Conservation (phyloP, 2,329 filamentous ascomycete genomes). For the Sarocladium strictum region DNA sequence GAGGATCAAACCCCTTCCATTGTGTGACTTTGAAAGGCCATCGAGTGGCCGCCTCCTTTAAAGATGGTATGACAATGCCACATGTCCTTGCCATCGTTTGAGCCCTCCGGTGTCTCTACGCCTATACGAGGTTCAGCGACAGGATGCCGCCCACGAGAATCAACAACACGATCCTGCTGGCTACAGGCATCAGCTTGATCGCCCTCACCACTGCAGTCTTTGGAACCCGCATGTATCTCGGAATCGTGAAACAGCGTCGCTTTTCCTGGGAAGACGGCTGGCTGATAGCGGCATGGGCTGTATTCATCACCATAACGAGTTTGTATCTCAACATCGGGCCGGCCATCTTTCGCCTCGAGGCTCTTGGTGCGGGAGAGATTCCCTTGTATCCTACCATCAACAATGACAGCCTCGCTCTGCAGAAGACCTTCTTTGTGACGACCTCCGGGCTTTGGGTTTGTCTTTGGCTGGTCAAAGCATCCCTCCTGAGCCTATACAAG, state of each 20-base stretch:
- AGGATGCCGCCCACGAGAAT: neutral
- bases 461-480: slow-evolving; percentile 13
- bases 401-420: slow-evolving; percentile 10
- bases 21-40: neutral
- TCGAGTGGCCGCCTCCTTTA: too few species aligned
- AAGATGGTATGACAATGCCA: too few species aligned
- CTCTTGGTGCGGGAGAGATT: slow-evolving; percentile 10
- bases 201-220: slow-evolving; percentile 11
- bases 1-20: neutral
- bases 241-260: slow-evolving; percentile 10
- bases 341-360: slow-evolving; percentile 12
- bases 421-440: slow-evolving; percentile 13
- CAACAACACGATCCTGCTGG: slow-evolving; percentile 10
- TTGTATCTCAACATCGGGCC: slow-evolving; percentile 12
- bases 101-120: neutral
- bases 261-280: slow-evolving; percentile 14
- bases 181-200: slow-evolving; percentile 11
- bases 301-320: slow-evolving; percentile 12
- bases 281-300: slow-evolving; percentile 11
- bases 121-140: neutral
- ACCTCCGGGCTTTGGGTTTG: slow-evolving; percentile 14
- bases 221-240: slow-evolving; percentile 9
- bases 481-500: slow-evolving; percentile 13
- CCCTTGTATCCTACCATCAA: slow-evolving; percentile 2
- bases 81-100: neutral